Evolutionary conservation across 2,329 filamentous ascomycete species (phyloP), one percentile per base, ranked within the genome.

Genomic region (Cytospora schulzeri): DNA sequence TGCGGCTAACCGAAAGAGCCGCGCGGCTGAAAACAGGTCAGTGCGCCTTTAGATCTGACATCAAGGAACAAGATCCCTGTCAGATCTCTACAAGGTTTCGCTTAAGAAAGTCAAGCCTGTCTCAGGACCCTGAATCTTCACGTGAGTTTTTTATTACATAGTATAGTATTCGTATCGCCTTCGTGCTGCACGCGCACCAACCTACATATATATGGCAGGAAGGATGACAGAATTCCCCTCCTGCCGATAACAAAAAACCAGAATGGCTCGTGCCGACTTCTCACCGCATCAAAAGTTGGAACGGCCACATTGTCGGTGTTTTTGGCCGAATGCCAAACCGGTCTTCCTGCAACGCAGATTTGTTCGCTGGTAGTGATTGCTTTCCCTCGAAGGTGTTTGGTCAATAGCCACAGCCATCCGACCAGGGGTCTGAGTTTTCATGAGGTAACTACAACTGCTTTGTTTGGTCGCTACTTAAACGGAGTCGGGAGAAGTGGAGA

Each of bases 361-460:
- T 54, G 41, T 35, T 63, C 60, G 60, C 64, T 65, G n/a, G 15
- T 29, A 59, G 7, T 52, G 31, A 19, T 51, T 31, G 58, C 61
- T 58, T 38, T 24, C 26, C n/a, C 35, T 29, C 52, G 61, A 54
- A 33, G 38, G 41, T 5, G 28, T 60, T 58, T 41, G 57, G 58
- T 52, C 62, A 29, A 58, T 33, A 54, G 54, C 31, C 61, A 48
- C 38, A 35, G 31, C 54, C 52, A 53, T 22, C 26, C 41, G 38
- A 15, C 24, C 54, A 58, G 54, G 50, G 62, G 33, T n/a, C 4
- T n/a, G 35, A 26, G 15, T 60, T 66, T 64, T 57, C 9, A 62
- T 66, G 12, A 56, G 19, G 65, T 66, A 66, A 66, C 55, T 65
- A 29, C 58, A 66, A 66, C 28, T 62, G 50, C 58, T 59, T 17